phyloP scores from a whole-genome alignment of 2,329 filamentous ascomycete species.

The Diaporthe vaccinii region DNA sequence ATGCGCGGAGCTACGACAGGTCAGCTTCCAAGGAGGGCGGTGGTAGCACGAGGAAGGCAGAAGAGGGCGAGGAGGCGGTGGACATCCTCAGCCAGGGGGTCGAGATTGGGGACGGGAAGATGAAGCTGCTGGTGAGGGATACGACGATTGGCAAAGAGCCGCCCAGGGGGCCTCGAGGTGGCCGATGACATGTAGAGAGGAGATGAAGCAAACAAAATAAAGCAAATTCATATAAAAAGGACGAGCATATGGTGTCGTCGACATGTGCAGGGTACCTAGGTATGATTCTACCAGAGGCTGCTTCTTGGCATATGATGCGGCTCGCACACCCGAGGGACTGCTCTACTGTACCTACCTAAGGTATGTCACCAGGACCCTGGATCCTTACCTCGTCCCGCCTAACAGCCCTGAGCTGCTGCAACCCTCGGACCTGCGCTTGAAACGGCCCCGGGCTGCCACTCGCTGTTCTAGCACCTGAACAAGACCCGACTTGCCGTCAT shows the following conservation, averaged over 20 bases:
- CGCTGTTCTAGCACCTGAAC: neutral
- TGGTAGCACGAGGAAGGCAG: constrained; percentile 48
- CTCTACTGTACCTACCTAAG: neutral
- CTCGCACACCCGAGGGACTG: neutral
- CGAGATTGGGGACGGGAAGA: constrained; percentile 77
- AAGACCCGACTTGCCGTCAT: constrained; percentile 19
- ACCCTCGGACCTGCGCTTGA: constrained; percentile 19
- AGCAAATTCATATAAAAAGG: constrained; percentile 44
- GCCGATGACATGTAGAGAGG: constrained; percentile 38
- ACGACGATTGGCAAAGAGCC: constrained; percentile 56
- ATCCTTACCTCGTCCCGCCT: constrained; percentile 17
- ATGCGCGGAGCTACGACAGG: constrained; percentile 77
- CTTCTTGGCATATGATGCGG: constrained; percentile 8
- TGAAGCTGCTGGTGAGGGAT: constrained; percentile 73
- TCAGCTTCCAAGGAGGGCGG: constrained; percentile 62
- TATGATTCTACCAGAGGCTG: neutral
- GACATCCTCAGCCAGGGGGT: constrained; percentile 76
- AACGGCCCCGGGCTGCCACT: neutral
- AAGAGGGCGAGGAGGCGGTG: constrained; percentile 57
- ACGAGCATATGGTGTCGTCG: neutral
- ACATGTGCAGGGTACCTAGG: neutral
- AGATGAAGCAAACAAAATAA: constrained; percentile 36
- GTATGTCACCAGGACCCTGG: neutral
- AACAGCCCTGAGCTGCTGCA: constrained; percentile 9
- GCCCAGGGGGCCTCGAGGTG: constrained; percentile 65